Evolutionary conservation across 2,329 filamentous ascomycete genomes (phyloP), one percentile per base, ranked within the genome.

Genomic region (Dichotomopilus funicola): DNA sequence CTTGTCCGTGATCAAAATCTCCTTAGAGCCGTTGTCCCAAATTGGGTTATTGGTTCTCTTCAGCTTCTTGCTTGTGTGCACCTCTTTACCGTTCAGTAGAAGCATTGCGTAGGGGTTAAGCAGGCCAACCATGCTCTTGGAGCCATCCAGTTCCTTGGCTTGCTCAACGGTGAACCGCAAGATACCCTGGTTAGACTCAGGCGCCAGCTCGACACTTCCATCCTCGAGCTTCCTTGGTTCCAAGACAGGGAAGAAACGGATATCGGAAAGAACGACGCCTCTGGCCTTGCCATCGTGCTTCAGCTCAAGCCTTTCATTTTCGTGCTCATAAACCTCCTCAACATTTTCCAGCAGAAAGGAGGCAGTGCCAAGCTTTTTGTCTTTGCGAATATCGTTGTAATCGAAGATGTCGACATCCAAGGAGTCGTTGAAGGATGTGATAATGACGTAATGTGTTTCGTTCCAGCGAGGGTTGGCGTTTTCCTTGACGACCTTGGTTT

Each of bases 31-130:
- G 67, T 97, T 87, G 53, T 92, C 87, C 86, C 91, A 99, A 65
- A 99, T 91, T 6, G 94, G 94, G 65, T 96, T 94, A 74, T 99
- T 99, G 58, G 91, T 97, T 59, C 92, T 87, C 80, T 97, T 99
- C 65, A 96, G 80, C 71, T 91, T 95, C 73, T 91, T 89, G 52
- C 91, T 95, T 55, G 84, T 80, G 65, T 96, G 91, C 4, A 97
- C 81, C 68, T 95, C 87, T 72, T 94, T 95, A 60, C 90, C 88
- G 65, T 99, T 99, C 63, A 99, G 82, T 45, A 96, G 79, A 50
- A 99, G 79, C 36, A 85, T 79, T 8, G 89, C 91, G 63, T 97
- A 99, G 1, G 94, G 94, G 71, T 91, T 97, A 47, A 99, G 85
- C 60, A 86, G 80, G 35, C 94, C 94, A 58, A 97, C 85, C 67